Percentiles rank a stretch among this genome's conserved stretches.
Conservation (phyloP, 164 flowering plant species). For the Brasenia schreberi region DNA sequence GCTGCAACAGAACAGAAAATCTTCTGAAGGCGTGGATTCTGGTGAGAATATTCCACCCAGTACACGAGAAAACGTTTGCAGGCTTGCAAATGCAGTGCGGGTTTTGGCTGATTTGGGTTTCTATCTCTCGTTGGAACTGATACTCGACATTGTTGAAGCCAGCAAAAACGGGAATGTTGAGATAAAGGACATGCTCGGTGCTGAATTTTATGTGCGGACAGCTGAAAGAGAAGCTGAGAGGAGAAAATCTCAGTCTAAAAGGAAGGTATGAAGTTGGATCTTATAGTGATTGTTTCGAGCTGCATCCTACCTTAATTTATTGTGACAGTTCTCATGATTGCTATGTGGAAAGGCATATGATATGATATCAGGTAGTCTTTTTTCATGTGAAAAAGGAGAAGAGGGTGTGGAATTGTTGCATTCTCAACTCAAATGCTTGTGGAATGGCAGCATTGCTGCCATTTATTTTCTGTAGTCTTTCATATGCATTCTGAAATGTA, state of each 20-base stretch:
- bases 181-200: constrained; percentile 80
- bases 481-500: too few relatives aligned
- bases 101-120: constrained; percentile 68
- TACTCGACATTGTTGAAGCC: constrained; percentile 34
- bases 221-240: constrained; percentile 77
- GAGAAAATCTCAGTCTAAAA: constrained; percentile 30
- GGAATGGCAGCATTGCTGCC: too few relatives aligned
- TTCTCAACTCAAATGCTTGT: too few relatives aligned
- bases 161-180: constrained; percentile 41
- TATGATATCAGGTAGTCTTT: too few relatives aligned
- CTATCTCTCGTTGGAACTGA: constrained; percentile 44
- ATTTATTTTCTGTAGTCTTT: too few relatives aligned
- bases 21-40: constrained; percentile 17
- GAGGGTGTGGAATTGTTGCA: too few relatives aligned
- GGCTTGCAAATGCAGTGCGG: constrained; percentile 70
- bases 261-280: constrained; percentile 10
- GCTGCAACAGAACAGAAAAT: constrained; percentile 14
- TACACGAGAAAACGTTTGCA: constrained; percentile 60
- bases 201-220: constrained; percentile 68
- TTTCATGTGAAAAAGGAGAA: too few relatives aligned
- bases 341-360: too few relatives aligned
- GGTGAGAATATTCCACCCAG: constrained; percentile 28
- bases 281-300: too few relatives aligned
- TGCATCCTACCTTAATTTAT: too few relatives aligned
- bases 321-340: too few relatives aligned